phyloP scores from a whole-genome alignment of 2,329 filamentous ascomycete species.

The Daldinia sp. region DNA sequence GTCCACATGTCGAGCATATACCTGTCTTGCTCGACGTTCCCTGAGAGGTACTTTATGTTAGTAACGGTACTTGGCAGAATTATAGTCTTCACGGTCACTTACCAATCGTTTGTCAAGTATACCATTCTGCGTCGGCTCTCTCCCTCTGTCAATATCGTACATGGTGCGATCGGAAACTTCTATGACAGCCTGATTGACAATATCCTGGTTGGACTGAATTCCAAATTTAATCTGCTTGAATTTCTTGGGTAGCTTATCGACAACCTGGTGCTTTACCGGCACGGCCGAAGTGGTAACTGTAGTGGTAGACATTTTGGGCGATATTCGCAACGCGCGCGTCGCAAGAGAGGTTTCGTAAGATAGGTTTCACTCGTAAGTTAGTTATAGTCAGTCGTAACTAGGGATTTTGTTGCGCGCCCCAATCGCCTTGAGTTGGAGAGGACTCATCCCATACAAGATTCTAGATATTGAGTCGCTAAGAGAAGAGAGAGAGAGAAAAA shows the following conservation, averaged over 20 bases:
- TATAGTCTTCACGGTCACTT: conserved; percentile 47
- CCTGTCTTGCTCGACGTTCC: conserved; percentile 81
- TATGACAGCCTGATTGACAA: conserved; percentile 92
- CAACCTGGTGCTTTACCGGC: conserved; percentile 82
- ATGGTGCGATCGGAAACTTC: conserved; percentile 94
- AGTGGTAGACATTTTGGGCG: conserved; percentile 41
- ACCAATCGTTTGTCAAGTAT: conserved; percentile 83
- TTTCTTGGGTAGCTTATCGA: conserved; percentile 87
- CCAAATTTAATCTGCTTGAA: conserved; percentile 95
- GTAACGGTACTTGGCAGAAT: not conserved
- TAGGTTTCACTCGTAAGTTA: too few species aligned
- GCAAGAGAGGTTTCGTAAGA: conserved; percentile 7
- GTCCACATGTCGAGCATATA: conserved; percentile 82
- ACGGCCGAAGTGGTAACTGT: conserved; percentile 43
- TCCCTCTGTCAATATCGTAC: conserved; percentile 85
- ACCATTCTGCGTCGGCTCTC: conserved; percentile 80
- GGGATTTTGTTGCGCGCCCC: conserved; percentile 17
- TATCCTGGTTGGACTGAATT: conserved; percentile 92
- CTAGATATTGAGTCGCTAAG: not conserved
- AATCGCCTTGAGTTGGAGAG: not conserved
- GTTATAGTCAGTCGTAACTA: conserved; percentile 8
- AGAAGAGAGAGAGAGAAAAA: not conserved
- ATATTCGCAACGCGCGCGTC: conserved; percentile 8
- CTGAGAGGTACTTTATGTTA: conserved; percentile 28
- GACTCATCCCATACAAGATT: conserved; percentile 31